These are phyloP conservation scores for Acacia concinna DNA, from an alignment of 331 rosid genomes.

Conservation along the genomic window DNA sequence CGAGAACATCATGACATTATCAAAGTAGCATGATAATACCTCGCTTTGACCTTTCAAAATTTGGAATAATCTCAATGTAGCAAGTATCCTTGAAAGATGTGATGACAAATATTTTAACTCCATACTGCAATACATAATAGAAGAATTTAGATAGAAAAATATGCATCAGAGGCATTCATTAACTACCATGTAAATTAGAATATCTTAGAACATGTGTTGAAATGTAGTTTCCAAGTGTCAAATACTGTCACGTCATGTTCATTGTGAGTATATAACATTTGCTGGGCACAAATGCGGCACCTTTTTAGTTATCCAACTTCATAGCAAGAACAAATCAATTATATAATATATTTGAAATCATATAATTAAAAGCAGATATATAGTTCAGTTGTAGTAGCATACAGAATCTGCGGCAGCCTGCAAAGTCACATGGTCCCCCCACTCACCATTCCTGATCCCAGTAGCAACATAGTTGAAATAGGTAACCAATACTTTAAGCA, in stretches of 20 bases:
- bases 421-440: conserved; percentile 48
- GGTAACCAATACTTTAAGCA: conserved; percentile 3
- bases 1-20: background rate
- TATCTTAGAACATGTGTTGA: background rate
- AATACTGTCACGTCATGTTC: background rate
- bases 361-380: background rate
- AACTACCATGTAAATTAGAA: background rate
- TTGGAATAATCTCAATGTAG: conserved; percentile 62
- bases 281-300: background rate
- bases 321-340: background rate
- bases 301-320: background rate
- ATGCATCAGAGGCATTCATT: background rate
- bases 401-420: conserved; percentile 71
- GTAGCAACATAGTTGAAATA: conserved; percentile 19
- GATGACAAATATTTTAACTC: conserved; percentile 61
- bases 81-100: conserved; percentile 71
- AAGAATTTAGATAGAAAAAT: conserved; percentile 25
- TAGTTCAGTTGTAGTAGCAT: conserved; percentile 23
- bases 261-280: background rate
- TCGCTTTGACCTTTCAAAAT: conserved; percentile 52
- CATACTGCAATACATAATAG: conserved; percentile 50
- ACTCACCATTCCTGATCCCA: conserved; percentile 41
- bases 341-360: background rate
- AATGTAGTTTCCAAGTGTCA: background rate
- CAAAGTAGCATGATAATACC: conserved; percentile 33